These are phyloP conservation scores for Chenopodium quinoa DNA, from an alignment of 148 eudicot species.

Conservation along the genomic window DNA sequence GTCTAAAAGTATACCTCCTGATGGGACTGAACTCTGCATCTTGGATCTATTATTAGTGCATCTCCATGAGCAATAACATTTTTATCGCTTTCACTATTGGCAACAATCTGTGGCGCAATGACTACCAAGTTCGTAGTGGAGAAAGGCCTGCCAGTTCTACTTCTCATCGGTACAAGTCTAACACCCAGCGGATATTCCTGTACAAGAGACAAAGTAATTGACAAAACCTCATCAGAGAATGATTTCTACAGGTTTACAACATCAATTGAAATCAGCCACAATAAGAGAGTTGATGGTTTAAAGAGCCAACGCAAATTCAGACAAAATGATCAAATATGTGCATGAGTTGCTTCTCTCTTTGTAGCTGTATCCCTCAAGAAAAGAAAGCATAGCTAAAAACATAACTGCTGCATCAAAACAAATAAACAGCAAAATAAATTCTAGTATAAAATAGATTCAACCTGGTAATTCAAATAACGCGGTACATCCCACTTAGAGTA, in stretches of 20 bases:
- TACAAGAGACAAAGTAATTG: constrained; percentile 15
- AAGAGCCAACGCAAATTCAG: not conserved
- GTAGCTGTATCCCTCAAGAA: not conserved
- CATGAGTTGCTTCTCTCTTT: not conserved
- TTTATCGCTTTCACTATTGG: constrained; percentile 19
- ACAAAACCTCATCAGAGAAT: constrained; percentile 3
- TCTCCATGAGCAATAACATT: constrained; percentile 66
- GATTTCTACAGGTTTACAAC: not conserved
- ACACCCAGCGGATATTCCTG: constrained; percentile 94
- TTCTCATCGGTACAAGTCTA: constrained; percentile 75
- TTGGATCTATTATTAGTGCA: constrained; percentile 93
- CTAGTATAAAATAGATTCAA: constrained; percentile 21
- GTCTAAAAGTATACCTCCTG: constrained; percentile 48
- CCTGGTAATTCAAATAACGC: constrained; percentile 64
- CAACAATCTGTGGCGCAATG: constrained; percentile 47
- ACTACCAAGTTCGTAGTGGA: constrained; percentile 85
- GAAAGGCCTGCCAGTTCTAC: constrained; percentile 85
- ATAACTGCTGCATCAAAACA: not conserved
- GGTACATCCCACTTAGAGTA: constrained; percentile 44
- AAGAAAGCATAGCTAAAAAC: not conserved
- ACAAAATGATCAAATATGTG: not conserved
- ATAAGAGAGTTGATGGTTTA: not conserved
- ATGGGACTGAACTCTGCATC: constrained; percentile 61
- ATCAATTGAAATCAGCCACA: constrained; percentile 12
- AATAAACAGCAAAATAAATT: not conserved